These are phyloP conservation scores for Santalum album DNA, from an alignment of 164 flowering plant species.

Conservation along the genomic window DNA sequence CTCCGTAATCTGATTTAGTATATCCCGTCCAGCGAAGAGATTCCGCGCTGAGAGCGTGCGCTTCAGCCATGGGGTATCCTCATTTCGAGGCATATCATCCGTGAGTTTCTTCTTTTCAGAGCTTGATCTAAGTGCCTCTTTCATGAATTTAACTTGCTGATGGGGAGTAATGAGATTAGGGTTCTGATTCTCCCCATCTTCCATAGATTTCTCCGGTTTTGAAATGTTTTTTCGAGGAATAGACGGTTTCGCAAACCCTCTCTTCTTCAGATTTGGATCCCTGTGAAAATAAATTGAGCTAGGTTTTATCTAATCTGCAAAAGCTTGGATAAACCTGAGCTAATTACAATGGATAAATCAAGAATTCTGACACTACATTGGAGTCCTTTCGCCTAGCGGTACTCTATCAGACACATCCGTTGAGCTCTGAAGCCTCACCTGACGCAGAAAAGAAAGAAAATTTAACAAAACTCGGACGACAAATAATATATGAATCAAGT, in stretches of 20 bases:
- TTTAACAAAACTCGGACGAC: no score
- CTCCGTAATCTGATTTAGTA: constrained; percentile 63
- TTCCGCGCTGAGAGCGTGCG: constrained; percentile 67
- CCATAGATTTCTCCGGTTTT: constrained; percentile 14
- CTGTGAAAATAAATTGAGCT: constrained; percentile 14
- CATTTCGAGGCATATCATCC: constrained; percentile 12
- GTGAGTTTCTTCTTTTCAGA: constrained; percentile 27
- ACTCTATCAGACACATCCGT: constrained; percentile 24
- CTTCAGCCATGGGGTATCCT: constrained; percentile 34
- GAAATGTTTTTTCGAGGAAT: constrained; percentile 5
- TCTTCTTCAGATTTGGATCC: constrained; percentile 48
- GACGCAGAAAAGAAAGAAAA: not conserved
- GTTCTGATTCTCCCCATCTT: constrained; percentile 60
- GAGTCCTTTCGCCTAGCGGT: constrained; percentile 34
- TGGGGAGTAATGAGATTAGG: constrained; percentile 48
- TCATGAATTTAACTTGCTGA: constrained; percentile 22
- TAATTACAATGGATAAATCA: no score
- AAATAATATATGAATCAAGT: not conserved
- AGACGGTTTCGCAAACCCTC: constrained; percentile 28
- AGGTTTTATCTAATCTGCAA: no score
- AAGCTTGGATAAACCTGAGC: no score
- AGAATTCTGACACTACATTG: constrained; percentile 34
- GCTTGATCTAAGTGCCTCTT: constrained; percentile 49
- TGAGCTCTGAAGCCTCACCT: constrained; percentile 19
- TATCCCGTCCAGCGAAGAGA: constrained; percentile 57